Percentiles rank a stretch among this genome's conserved stretches.
These are phyloP conservation scores for Mucor velutinosus DNA, from an alignment of 371 early-diverging fungal species.

Conservation along the genomic window DNA sequence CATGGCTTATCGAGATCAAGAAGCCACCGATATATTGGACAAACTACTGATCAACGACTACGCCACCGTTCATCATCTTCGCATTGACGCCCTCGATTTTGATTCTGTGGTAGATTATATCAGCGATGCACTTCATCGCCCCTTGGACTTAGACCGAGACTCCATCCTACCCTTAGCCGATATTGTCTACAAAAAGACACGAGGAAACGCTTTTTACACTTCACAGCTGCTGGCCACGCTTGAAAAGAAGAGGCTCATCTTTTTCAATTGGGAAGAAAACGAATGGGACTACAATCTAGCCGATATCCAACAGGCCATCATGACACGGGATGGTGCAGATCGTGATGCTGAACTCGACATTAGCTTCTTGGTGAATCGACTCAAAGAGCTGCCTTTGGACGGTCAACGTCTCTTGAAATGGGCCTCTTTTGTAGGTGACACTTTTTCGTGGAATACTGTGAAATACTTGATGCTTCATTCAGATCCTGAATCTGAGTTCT, in stretches of 20 bases:
- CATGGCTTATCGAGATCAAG: constrained; percentile 43
- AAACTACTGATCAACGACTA: constrained; percentile 28
- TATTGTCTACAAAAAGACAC: constrained; percentile 35
- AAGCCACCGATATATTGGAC: constrained; percentile 19
- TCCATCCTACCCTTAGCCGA: constrained; percentile 39
- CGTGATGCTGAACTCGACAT: constrained; percentile 38
- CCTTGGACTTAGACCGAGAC: constrained; percentile 21
- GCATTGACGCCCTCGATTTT: constrained; percentile 35
- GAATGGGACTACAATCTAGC: constrained; percentile 45
- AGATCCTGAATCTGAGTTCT: constrained; percentile 37
- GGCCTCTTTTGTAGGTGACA: constrained; percentile 50
- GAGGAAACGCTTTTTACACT: constrained; percentile 48
- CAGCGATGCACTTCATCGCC: constrained; percentile 40
- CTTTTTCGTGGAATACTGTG: constrained; percentile 47
- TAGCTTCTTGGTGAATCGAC: constrained; percentile 30
- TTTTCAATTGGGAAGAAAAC: constrained; percentile 51
- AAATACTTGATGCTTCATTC: constrained; percentile 38
- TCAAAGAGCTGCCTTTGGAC: constrained; percentile 38
- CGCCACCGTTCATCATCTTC: constrained; percentile 31
- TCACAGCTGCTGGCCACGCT: constrained; percentile 38
- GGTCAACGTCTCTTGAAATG: constrained; percentile 43
- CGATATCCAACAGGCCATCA: constrained; percentile 34
- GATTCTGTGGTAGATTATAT: constrained; percentile 41
- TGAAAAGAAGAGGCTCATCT: constrained; percentile 47
- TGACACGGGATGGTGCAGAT: constrained; percentile 12